Evolutionary conservation across 176 grass and related monocot species (phyloP).

Genomic region (Eremochloa ophiuroides): DNA sequence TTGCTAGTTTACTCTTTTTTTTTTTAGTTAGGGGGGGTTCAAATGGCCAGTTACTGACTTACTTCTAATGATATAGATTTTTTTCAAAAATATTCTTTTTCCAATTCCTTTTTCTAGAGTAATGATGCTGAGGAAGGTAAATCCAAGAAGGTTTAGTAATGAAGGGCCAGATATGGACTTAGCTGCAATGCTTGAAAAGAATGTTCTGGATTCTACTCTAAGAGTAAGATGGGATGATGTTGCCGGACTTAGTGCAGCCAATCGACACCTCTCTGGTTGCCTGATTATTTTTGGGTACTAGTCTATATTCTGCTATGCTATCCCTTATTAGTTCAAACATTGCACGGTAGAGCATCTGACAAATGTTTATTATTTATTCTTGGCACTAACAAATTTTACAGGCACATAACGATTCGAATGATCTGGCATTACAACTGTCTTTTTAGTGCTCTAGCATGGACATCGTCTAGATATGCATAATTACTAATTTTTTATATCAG

Average conservation of each 20-base stretch:
- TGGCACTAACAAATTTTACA: not conserved
- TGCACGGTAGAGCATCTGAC: not conserved
- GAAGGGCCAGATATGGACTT: slow-evolving; percentile 92
- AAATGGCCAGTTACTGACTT: not conserved
- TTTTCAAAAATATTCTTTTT: not conserved
- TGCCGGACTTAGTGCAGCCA: slow-evolving; percentile 78
- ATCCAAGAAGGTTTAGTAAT: slow-evolving; percentile 73
- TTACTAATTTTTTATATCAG: too few species aligned
- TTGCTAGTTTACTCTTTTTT: slow-evolving; percentile 1
- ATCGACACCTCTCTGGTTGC: slow-evolving; percentile 87
- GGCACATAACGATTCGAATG: not conserved
- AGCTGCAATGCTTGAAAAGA: slow-evolving; percentile 96
- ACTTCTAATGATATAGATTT: not conserved
- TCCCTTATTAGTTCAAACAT: too few species aligned
- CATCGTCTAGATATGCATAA: slow-evolving; percentile 7
- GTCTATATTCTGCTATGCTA: not conserved
- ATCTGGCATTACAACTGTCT: too few species aligned
- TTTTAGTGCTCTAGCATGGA: not conserved
- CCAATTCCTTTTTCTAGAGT: slow-evolving; percentile 44
- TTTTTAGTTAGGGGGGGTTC: too few species aligned
- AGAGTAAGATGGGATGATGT: slow-evolving; percentile 98
- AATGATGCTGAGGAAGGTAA: slow-evolving; percentile 78
- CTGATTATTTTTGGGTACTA: slow-evolving; percentile 85
- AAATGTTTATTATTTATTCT: not conserved
- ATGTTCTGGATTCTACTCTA: slow-evolving; percentile 88